Conservation (phyloP, 2,329 filamentous ascomycete species). For the Aspergillus floridensis region DNA sequence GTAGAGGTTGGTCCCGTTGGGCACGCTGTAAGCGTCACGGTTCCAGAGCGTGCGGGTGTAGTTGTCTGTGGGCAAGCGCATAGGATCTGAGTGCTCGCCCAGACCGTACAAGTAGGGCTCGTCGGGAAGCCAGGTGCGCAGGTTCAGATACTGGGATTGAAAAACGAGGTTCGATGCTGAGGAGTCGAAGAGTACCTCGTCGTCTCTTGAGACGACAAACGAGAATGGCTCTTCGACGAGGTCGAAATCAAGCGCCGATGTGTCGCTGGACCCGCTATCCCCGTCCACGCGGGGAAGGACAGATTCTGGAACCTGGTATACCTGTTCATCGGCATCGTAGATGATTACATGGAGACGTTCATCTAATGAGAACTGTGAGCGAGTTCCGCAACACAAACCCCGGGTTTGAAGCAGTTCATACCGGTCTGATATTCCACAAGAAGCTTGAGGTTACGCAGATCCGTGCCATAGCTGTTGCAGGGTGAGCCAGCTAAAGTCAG, state of each 20-base stretch:
- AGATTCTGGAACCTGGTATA: conserved; percentile 71
- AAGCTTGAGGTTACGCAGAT: conserved; percentile 56
- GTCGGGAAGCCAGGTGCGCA: conserved; percentile 67
- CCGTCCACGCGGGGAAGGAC: conserved; percentile 61
- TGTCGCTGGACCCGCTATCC: conserved; percentile 46
- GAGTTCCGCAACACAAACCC: background rate
- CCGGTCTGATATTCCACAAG: conserved; percentile 62
- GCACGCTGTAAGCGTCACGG: conserved; percentile 63
- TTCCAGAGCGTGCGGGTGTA: conserved; percentile 71
- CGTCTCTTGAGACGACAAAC: conserved; percentile 55
- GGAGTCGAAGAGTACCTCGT: conserved; percentile 63
- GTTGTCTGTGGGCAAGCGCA: conserved; percentile 65
- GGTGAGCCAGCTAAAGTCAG: conserved; percentile 66
- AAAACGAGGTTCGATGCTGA: conserved; percentile 67
- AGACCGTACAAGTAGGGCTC: conserved; percentile 73
- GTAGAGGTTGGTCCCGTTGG: conserved; percentile 65
- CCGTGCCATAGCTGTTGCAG: conserved; percentile 60
- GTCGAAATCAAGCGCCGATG: conserved; percentile 46
- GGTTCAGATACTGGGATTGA: conserved; percentile 72
- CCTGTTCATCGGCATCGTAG: conserved; percentile 65
- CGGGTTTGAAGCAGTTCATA: conserved; percentile 26
- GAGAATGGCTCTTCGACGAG: conserved; percentile 61
- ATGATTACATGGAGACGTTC: conserved; percentile 73
- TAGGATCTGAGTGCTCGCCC: conserved; percentile 72
- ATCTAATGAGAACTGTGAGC: conserved; percentile 40